Evolutionary conservation across 2,329 filamentous ascomycete species (phyloP).

Genomic region (Polychaeton citri): DNA sequence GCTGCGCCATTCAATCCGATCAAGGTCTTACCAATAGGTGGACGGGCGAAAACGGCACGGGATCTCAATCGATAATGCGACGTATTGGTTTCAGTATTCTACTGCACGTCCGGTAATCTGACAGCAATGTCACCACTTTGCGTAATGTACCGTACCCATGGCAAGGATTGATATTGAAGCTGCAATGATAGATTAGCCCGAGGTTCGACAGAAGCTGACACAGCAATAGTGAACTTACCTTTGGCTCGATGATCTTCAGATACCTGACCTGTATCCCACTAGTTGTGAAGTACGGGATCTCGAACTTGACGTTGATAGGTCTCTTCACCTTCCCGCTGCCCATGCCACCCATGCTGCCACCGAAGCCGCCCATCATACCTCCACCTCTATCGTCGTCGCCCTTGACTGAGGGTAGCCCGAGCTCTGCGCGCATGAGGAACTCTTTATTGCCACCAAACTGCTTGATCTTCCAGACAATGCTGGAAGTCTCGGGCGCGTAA

Average conservation of each 20-base stretch:
- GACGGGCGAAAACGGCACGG: too few species aligned
- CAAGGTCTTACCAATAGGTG: too few species aligned
- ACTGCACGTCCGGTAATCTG: slow-evolving; percentile 71
- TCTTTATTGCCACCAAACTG: slow-evolving; percentile 98
- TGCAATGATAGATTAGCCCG: slow-evolving; percentile 28
- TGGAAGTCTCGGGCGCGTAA: slow-evolving; percentile 92
- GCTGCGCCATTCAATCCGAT: too few species aligned
- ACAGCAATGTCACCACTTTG: slow-evolving; percentile 96
- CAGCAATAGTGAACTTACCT: slow-evolving; percentile 45
- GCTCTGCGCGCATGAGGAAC: slow-evolving; percentile 94
- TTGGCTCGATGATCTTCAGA: slow-evolving; percentile 97
- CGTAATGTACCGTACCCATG: slow-evolving; percentile 98
- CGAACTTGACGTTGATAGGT: slow-evolving; percentile 97
- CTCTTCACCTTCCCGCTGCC: slow-evolving; percentile 89
- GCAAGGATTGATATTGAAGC: slow-evolving; percentile 95
- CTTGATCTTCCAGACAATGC: slow-evolving; percentile 99
- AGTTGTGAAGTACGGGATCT: slow-evolving; percentile 99
- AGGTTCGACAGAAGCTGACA: too few species aligned
- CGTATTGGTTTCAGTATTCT: too few species aligned
- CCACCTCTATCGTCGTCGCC: slow-evolving; percentile 92
- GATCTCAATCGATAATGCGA: too few species aligned
- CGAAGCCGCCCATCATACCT: slow-evolving; percentile 95
- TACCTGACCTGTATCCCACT: slow-evolving; percentile 97
- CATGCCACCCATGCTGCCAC: slow-evolving; percentile 83
- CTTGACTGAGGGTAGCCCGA: slow-evolving; percentile 84